phyloP scores from a whole-genome alignment of 805 yeast genomes.

The Dipodascus geniculatus region DNA sequence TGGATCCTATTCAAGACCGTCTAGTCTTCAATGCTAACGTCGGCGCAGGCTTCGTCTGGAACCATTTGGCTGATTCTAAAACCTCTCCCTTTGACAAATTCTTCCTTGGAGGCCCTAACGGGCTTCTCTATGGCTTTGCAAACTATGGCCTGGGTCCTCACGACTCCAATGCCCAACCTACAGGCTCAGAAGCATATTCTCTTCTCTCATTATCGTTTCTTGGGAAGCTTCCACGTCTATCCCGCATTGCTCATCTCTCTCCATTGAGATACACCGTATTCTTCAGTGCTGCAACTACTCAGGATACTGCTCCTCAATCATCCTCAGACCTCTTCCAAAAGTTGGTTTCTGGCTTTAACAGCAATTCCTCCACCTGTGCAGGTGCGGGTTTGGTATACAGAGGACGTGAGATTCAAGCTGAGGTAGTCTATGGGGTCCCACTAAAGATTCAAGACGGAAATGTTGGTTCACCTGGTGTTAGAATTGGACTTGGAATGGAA shows the following conservation, averaged over 20 bases:
- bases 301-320: slow-evolving; percentile 15
- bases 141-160: slow-evolving; percentile 55
- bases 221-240: slow-evolving; percentile 44
- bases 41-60: slow-evolving; percentile 13
- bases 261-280: slow-evolving; percentile 54
- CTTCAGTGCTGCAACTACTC: slow-evolving; percentile 51
- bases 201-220: slow-evolving; percentile 45
- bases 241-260: slow-evolving; percentile 20
- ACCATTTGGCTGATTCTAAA: neutral
- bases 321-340: slow-evolving; percentile 16
- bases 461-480: slow-evolving; percentile 42
- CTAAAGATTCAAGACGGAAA: slow-evolving; percentile 37
- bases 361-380: slow-evolving; percentile 33
- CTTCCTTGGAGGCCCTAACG: slow-evolving; percentile 57
- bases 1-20: slow-evolving; percentile 12
- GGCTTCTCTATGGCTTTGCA: slow-evolving; percentile 51
- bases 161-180: slow-evolving; percentile 35
- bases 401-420: slow-evolving; percentile 50
- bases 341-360: slow-evolving; percentile 17
- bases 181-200: slow-evolving; percentile 58
- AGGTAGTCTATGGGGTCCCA: slow-evolving; percentile 51
- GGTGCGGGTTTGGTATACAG: slow-evolving; percentile 48
- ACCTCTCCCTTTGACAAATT: slow-evolving; percentile 55
- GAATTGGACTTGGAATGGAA: slow-evolving; percentile 45
- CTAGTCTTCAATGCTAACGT: slow-evolving; percentile 13